Evolutionary conservation across 2,329 filamentous ascomycete species (phyloP).

Genomic region (Sporothrix inflata): DNA sequence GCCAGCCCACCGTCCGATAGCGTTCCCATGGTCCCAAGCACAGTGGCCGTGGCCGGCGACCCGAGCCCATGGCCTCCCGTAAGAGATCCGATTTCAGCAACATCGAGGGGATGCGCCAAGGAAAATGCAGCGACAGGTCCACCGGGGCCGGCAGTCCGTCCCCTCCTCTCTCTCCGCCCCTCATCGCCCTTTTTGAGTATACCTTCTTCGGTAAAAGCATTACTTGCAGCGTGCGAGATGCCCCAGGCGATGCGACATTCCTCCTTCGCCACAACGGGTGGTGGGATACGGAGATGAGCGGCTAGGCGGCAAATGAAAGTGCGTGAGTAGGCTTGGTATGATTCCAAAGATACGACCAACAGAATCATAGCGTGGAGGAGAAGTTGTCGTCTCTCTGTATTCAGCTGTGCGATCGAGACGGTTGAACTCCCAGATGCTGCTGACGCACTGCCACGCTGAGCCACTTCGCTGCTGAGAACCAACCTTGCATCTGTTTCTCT

Average conservation of each 20-base stretch:
- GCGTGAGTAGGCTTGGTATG: conserved; percentile 75
- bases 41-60: conserved; percentile 71
- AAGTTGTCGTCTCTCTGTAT: conserved; percentile 64
- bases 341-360: conserved; percentile 73
- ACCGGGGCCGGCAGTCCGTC: conserved; percentile 67
- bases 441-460: neutral
- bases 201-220: conserved; percentile 66
- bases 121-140: conserved; percentile 68
- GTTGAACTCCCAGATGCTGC: neutral
- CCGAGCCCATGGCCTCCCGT: conserved; percentile 78
- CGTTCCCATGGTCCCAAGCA: conserved; percentile 78
- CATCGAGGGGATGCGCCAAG: conserved; percentile 75
- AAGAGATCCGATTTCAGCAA: conserved; percentile 76
- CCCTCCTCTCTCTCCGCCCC: conserved; percentile 65
- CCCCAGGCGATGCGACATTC: conserved; percentile 76
- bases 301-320: conserved; percentile 71
- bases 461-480: neutral
- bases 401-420: conserved; percentile 51
- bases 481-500: neutral
- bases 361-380: conserved; percentile 74
- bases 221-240: conserved; percentile 72
- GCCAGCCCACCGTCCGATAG: conserved; percentile 78
- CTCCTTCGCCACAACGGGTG: conserved; percentile 66
- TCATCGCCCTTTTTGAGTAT: conserved; percentile 65
- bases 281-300: conserved; percentile 70